Conservation (phyloP, 331 rosid genomes). For the Arachis monticola region DNA sequence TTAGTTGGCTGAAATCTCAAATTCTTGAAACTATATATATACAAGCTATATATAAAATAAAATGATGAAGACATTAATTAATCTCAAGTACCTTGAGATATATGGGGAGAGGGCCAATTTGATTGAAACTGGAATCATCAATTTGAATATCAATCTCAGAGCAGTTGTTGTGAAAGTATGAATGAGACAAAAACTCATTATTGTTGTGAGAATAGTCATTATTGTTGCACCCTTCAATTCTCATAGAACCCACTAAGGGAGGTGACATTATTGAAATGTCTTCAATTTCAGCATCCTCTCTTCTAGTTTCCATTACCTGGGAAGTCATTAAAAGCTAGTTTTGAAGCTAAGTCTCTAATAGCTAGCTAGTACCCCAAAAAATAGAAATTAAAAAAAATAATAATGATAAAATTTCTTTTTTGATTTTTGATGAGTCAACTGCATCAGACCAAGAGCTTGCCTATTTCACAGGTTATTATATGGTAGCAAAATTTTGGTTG, state of each 20-base stretch:
- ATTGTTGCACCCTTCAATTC: slow-evolving; percentile 52
- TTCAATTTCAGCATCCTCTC: slow-evolving; percentile 68
- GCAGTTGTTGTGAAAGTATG: slow-evolving; percentile 55
- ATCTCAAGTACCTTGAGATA: slow-evolving; percentile 69
- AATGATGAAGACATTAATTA: background rate
- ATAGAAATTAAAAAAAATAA: no score
- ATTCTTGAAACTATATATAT: background rate
- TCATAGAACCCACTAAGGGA: slow-evolving; percentile 54
- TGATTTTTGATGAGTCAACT: slow-evolving; percentile 53
- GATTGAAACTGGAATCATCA: slow-evolving; percentile 46
- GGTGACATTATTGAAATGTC: slow-evolving; percentile 59
- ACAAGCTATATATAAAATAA: background rate
- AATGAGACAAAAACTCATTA: slow-evolving; percentile 66
- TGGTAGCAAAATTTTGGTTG: slow-evolving; percentile 55
- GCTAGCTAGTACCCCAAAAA: background rate
- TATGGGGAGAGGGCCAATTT: slow-evolving; percentile 73
- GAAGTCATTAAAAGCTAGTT: background rate
- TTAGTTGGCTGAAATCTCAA: no score
- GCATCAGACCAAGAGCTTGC: slow-evolving; percentile 50
- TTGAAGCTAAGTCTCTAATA: slow-evolving; percentile 35
- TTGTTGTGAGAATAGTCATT: slow-evolving; percentile 56
- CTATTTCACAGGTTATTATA: slow-evolving; percentile 39
- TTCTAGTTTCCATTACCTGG: slow-evolving; percentile 62
- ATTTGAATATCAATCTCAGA: slow-evolving; percentile 70
- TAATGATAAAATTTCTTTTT: slow-evolving; percentile 1